Base-by-base conservation (phyloP, 495 filamentous ascomycete species). In the Penicillium tannophilum region DNA sequence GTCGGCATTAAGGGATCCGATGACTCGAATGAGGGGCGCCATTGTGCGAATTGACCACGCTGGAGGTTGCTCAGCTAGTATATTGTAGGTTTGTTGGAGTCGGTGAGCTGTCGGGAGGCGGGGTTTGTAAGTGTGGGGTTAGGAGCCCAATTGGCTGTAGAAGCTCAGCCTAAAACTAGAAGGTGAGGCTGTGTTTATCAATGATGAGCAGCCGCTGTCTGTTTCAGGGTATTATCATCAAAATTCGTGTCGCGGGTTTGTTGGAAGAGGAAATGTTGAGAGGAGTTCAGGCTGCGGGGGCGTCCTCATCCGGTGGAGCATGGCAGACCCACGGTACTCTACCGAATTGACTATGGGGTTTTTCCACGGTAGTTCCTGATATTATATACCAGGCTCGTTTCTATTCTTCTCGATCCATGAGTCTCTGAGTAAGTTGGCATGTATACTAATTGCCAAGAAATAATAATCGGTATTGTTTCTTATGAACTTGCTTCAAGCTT, bases 1-100 rank as follows among this genome's bases (percentile, higher is more conserved):
- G 77, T 98, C 94, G 62, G 86, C 90, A 74, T 98, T 98, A 51
- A 98, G 86, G 46, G 93, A 97, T 63, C 94, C 94, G 57, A 98
- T 86, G 47, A 97, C 83, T 33, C 87, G 86, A 68, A 98, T 86
- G 55, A 74, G 76, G 28, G 82, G 77, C 14, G 75, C 67, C 75
- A 80, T 84, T 51, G 48, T 55, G 49, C 12, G 12, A 4, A 10
- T 33, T 17, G 39, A 17, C 39, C 39, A 53, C 58, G 46, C 3
- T 19, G 14, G 17, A 31, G 23, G 42, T 45, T 45, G 3, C 14
- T 36, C 33, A 36, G 10, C 12, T 36, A 12, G 33, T 26, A 26
- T 5, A 4, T 47, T 26, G 44, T 26, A 26, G 43, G 23, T 23
- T 24, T 24, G 16, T 28, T 31, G 23, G 46, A 49, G 46, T 49